Evolutionary conservation across 768 basidiomycete genomes (phyloP).

Genomic region (Clathrus columnatus): DNA sequence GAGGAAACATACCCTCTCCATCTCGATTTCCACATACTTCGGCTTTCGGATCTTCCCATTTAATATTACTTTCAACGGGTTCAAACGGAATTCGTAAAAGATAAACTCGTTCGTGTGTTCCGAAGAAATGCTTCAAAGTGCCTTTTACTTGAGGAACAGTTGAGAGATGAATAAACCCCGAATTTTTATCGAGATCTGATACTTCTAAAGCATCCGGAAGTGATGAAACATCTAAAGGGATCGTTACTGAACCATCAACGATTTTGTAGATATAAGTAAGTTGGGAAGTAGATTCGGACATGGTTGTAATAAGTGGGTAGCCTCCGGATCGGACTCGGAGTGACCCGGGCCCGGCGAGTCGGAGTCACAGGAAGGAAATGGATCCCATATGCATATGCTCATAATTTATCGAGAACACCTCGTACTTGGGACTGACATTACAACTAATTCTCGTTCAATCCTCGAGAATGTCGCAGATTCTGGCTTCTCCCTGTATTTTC

Average conservation of each 20-base stretch:
- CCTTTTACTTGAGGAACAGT: constrained; percentile 41
- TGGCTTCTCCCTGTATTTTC: constrained; percentile 80
- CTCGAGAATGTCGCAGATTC: constrained; percentile 8
- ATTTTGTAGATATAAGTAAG: constrained; percentile 60
- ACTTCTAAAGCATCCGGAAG: constrained; percentile 41
- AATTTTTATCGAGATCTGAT: constrained; percentile 37
- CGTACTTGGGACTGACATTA: too few relatives aligned
- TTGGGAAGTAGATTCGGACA: not conserved
- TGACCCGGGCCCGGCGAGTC: too few relatives aligned
- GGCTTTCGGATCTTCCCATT: constrained; percentile 41
- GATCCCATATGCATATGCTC: too few relatives aligned
- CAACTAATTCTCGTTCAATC: not conserved
- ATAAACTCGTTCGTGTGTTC: constrained; percentile 28
- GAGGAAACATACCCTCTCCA: constrained; percentile 40
- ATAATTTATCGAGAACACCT: too few relatives aligned
- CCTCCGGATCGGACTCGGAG: too few relatives aligned
- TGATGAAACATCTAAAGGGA: constrained; percentile 22
- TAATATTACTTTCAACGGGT: constrained; percentile 30
- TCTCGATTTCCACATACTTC: constrained; percentile 16
- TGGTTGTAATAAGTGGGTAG: not conserved
- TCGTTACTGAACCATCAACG: constrained; percentile 34
- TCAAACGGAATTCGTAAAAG: constrained; percentile 37
- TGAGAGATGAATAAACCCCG: constrained; percentile 49
- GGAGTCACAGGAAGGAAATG: too few relatives aligned
- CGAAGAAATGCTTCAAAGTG: constrained; percentile 41